A percentile compares a stretch with the other conserved stretches of the same genome.
Conservation (phyloP, 2,329 filamentous ascomycete species). For the Fusarium sp. region DNA sequence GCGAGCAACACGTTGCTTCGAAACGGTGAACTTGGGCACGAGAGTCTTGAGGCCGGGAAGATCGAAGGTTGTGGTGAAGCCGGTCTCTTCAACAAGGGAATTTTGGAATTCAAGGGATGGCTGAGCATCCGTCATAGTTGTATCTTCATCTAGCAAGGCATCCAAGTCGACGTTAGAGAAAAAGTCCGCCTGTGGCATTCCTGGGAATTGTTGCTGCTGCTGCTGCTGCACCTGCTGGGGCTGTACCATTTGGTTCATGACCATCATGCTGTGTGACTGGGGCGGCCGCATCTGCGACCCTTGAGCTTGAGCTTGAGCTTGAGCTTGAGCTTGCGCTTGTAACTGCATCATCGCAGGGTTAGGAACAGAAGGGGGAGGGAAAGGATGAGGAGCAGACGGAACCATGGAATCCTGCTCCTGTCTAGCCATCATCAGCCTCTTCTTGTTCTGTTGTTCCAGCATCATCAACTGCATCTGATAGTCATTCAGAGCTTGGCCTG, state of each 20-base stretch:
- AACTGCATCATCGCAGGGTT: background rate
- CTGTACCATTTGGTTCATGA: background rate
- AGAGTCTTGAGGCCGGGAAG: conserved; percentile 67
- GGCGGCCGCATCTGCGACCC: background rate
- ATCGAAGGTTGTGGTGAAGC: conserved; percentile 69
- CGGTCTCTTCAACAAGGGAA: conserved; percentile 65
- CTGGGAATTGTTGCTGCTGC: conserved; percentile 1
- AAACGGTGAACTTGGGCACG: conserved; percentile 57
- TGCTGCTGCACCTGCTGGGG: background rate
- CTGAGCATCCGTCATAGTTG: conserved; percentile 48
- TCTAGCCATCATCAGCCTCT: conserved; percentile 82
- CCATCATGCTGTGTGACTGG: background rate
- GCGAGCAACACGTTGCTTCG: conserved; percentile 68
- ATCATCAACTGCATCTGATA: conserved; percentile 91
- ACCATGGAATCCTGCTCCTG: conserved; percentile 71
- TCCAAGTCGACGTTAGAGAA: conserved; percentile 8
- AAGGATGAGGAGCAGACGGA: background rate
- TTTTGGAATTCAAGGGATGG: conserved; percentile 52
- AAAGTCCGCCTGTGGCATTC: background rate
- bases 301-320: background rate
- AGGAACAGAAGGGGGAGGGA: background rate
- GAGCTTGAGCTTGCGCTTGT: background rate
- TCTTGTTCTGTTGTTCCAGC: conserved; percentile 87
- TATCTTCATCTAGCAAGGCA: conserved; percentile 38
- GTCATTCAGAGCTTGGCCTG: conserved; percentile 53